Percentiles rank a stretch among this genome's conserved stretches.
Conservation (phyloP, 345 rosid species). For the Excoecaria cochinchinensis region DNA sequence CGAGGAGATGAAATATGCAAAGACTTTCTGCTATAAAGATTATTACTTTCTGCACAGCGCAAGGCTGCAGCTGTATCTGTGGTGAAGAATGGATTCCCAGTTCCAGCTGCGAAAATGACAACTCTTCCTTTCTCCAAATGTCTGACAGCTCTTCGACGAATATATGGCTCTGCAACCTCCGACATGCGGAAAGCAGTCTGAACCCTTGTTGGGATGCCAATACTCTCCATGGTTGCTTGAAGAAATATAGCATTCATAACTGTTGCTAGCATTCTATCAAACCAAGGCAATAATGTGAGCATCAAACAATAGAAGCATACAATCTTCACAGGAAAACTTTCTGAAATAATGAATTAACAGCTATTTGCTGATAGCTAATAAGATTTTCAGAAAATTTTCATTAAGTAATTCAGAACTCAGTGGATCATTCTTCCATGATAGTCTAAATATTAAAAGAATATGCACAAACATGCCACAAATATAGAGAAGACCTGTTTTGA, state of each 20-base stretch:
- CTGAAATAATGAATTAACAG: neutral
- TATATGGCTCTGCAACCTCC: conserved; percentile 96
- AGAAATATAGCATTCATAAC: conserved; percentile 96
- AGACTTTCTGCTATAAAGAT: conserved; percentile 2
- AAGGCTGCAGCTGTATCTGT: conserved; percentile 96
- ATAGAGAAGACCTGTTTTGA: neutral
- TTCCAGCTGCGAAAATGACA: conserved; percentile 97
- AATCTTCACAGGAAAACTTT: neutral
- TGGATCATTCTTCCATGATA: neutral
- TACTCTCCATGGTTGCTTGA: conserved; percentile 96
- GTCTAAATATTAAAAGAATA: neutral
- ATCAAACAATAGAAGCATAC: neutral
- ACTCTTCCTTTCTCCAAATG: conserved; percentile 97
- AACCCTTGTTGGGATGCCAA: conserved; percentile 91
- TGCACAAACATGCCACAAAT: neutral
- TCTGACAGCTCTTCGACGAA: conserved; percentile 78
- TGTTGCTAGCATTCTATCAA: conserved; percentile 85
- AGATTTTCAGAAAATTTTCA: neutral
- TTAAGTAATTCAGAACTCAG: neutral
- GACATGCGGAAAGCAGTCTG: conserved; percentile 97
- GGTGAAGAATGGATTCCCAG: conserved; percentile 96
- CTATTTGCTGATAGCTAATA: neutral
- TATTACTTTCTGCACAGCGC: conserved; percentile 91
- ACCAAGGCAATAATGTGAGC: neutral
- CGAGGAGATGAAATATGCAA: neutral